Evolutionary conservation across 306 rosid species (phyloP).

Genomic region (Vigna hirtella): DNA sequence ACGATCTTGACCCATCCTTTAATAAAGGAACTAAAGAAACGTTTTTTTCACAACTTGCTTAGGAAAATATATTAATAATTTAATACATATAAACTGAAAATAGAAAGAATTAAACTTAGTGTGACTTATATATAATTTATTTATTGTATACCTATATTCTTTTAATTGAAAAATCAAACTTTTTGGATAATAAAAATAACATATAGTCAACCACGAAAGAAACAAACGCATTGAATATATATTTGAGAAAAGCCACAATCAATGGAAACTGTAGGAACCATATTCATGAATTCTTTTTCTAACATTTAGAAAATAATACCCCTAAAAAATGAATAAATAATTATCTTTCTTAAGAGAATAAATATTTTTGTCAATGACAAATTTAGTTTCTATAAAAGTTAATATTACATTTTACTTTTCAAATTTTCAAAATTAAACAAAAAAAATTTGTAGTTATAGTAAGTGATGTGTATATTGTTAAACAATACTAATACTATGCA

Average conservation of each 20-base stretch:
- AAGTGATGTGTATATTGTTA: too few species aligned
- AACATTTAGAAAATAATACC: too few species aligned
- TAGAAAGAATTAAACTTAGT: not conserved
- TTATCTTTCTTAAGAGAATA: too few species aligned
- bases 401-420: too few species aligned
- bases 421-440: too few species aligned
- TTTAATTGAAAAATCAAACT: not conserved
- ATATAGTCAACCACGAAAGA: not conserved
- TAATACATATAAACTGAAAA: not conserved
- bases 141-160: not conserved
- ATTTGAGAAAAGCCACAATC: not conserved
- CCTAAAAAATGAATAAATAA: too few species aligned
- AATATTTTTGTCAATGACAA: too few species aligned
- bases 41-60: not conserved
- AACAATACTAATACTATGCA: too few species aligned
- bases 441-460: too few species aligned
- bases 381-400: too few species aligned
- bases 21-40: conserved; percentile 8
- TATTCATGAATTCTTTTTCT: not conserved
- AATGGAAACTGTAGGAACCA: not conserved
- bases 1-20: not conserved
- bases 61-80: not conserved
- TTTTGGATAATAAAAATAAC: not conserved
- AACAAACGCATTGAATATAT: not conserved
- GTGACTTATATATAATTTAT: not conserved